These are phyloP conservation scores for Blastobotrys muscicola DNA, from an alignment of 805 yeast species.

Conservation along the genomic window DNA sequence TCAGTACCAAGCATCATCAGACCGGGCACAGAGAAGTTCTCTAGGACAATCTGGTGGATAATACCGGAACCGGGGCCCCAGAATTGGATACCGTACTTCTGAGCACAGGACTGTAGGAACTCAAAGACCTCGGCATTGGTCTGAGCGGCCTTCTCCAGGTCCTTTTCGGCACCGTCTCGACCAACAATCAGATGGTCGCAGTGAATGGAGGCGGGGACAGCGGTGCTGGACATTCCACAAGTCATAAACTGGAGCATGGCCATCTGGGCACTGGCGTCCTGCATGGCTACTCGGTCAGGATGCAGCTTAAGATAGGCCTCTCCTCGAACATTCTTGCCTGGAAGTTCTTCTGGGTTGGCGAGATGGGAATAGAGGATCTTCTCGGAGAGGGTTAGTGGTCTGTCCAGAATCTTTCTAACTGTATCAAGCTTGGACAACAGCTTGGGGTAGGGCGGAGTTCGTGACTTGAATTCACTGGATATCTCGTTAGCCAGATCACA, in stretches of 20 bases:
- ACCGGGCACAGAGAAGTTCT: constrained; percentile 96
- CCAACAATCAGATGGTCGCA: constrained; percentile 98
- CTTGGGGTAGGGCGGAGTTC: constrained; percentile 85
- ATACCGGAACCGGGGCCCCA: constrained; percentile 99
- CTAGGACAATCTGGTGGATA: constrained; percentile 94
- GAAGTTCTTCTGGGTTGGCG: constrained; percentile 67
- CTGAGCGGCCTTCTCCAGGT: constrained; percentile 69
- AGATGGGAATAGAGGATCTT: constrained; percentile 90
- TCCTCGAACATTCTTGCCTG: constrained; percentile 61
- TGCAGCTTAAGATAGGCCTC: constrained; percentile 80
- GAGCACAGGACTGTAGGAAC: constrained; percentile 86
- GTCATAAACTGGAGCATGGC: constrained; percentile 98
- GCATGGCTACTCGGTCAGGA: constrained; percentile 99
- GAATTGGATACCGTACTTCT: constrained; percentile 92
- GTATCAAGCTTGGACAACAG: constrained; percentile 51
- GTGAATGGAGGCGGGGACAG: constrained; percentile 92
- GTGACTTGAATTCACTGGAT: constrained; percentile 41
- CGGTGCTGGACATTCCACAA: constrained; percentile 78
- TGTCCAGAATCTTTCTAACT: constrained; percentile 57
- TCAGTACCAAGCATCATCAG: constrained; percentile 96
- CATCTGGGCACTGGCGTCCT: constrained; percentile 99
- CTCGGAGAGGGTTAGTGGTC: constrained; percentile 88
- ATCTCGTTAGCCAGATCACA: background rate
- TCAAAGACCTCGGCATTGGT: constrained; percentile 93
- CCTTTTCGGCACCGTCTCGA: constrained; percentile 81